A percentile compares a stretch with the other conserved stretches of the same genome.
These are phyloP conservation scores for Russula lepida DNA, from an alignment of 768 basidiomycete species.

Conservation along the genomic window DNA sequence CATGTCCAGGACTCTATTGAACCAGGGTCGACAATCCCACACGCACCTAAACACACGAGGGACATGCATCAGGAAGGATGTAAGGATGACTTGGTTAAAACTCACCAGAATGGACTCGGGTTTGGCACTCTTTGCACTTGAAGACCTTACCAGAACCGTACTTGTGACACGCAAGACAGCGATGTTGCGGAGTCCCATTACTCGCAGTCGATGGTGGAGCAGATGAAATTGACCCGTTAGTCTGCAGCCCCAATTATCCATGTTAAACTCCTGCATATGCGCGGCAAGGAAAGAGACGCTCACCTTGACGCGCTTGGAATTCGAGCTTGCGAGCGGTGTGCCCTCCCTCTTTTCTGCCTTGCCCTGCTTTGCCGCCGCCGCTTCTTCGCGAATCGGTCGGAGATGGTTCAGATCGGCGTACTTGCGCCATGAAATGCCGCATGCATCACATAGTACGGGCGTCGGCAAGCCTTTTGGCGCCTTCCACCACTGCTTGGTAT, in stretches of 20 bases:
- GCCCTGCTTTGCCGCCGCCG: slow-evolving; percentile 33
- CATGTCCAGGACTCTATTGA: slow-evolving; percentile 73
- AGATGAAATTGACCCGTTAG: slow-evolving; percentile 38
- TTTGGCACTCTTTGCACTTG: slow-evolving; percentile 71
- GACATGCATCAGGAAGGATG: neutral
- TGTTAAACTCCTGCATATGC: neutral
- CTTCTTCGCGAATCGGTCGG: slow-evolving; percentile 61
- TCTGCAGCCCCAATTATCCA: slow-evolving; percentile 29
- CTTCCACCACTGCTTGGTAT: slow-evolving; percentile 82
- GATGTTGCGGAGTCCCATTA: slow-evolving; percentile 43
- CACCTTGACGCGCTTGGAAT: slow-evolving; percentile 60
- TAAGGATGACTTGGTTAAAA: neutral
- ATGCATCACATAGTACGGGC: slow-evolving; percentile 72
- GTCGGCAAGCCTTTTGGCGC: slow-evolving; percentile 80
- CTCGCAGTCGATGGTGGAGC: slow-evolving; percentile 50
- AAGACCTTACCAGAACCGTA: slow-evolving; percentile 75
- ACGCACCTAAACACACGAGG: slow-evolving; percentile 38
- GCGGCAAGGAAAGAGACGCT: neutral
- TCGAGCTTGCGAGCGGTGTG: slow-evolving; percentile 41
- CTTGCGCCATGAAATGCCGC: slow-evolving; percentile 86
- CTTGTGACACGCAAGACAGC: slow-evolving; percentile 69
- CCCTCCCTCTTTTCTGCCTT: slow-evolving; percentile 52
- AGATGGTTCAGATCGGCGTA: slow-evolving; percentile 78
- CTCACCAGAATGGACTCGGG: slow-evolving; percentile 74
- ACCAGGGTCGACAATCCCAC: slow-evolving; percentile 58